These are phyloP conservation scores for Chlamydomonas sphaeroides DNA, from an alignment of 139 green algal genomes.

Conservation along the genomic window DNA sequence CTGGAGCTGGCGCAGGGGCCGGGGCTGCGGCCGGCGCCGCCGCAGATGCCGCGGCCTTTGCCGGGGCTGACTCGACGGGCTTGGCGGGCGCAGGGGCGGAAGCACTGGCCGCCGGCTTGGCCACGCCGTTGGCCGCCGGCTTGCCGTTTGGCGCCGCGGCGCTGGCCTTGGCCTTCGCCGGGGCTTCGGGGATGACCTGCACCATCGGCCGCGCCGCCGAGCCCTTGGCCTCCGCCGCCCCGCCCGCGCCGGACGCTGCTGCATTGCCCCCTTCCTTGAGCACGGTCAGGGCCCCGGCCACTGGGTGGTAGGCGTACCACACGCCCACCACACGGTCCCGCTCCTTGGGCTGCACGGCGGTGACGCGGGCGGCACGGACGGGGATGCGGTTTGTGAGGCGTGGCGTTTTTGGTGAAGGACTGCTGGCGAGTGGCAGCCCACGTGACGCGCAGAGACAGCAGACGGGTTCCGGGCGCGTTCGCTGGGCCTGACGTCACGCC, in stretches of 20 bases:
- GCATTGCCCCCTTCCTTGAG: not conserved
- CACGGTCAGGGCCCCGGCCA: conserved; percentile 73
- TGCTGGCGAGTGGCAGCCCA: too few relatives aligned
- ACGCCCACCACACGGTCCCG: conserved; percentile 61
- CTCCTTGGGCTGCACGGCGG: conserved; percentile 55
- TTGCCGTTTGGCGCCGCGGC: not conserved
- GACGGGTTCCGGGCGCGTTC: too few relatives aligned
- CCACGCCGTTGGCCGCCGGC: too few relatives aligned
- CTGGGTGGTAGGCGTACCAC: conserved; percentile 75
- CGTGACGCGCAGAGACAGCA: too few relatives aligned
- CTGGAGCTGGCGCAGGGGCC: not conserved
- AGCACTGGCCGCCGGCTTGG: too few relatives aligned
- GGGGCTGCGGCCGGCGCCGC: not conserved
- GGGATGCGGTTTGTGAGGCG: too few relatives aligned
- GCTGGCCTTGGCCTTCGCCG: not conserved
- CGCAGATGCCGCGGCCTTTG: not conserved
- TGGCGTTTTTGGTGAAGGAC: too few relatives aligned
- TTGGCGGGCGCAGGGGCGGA: not conserved
- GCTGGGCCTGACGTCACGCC: too few relatives aligned
- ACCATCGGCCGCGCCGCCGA: not conserved
- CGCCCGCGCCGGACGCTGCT: not conserved
- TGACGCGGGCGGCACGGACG: too few relatives aligned
- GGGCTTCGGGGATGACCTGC: not conserved
- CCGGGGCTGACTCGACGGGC: too few relatives aligned
- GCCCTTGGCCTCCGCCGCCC: not conserved